Conservation (phyloP, 805 yeast genomes). For the Wickerhamiella brachini region DNA sequence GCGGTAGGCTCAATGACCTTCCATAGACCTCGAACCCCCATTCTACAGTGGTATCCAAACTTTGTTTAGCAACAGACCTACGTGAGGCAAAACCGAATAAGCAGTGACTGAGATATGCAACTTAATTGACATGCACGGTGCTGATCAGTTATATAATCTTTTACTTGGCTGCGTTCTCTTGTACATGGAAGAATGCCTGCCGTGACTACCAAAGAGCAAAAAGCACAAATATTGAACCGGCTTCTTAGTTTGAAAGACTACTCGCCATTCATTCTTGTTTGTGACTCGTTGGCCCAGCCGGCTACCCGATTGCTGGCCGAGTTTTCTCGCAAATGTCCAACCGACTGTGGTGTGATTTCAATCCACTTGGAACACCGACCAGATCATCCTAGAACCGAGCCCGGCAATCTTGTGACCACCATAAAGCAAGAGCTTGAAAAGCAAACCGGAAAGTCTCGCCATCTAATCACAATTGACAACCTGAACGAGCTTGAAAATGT, state of each 20-base stretch:
- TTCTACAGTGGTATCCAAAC: conserved; percentile 19
- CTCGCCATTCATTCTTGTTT: conserved; percentile 56
- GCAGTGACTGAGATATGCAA: not conserved
- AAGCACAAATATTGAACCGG: conserved; percentile 43
- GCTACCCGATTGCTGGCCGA: conserved; percentile 45
- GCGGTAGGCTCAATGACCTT: conserved; percentile 81
- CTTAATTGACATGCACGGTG: not conserved
- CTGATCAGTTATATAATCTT: not conserved
- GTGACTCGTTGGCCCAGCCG: conserved; percentile 62
- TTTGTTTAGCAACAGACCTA: not conserved
- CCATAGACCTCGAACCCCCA: conserved; percentile 98
- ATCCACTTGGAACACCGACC: conserved; percentile 2
- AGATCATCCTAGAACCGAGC: conserved; percentile 1
- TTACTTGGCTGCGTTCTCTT: not conserved
- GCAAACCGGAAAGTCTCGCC: conserved; percentile 9
- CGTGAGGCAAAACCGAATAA: not conserved
- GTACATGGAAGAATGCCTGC: not conserved
- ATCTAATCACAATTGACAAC: conserved; percentile 51
- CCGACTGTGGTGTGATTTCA: conserved; percentile 1
- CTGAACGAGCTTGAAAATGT: conserved; percentile 45
- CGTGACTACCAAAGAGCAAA: conserved; percentile 14
- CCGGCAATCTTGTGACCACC: conserved; percentile 7
- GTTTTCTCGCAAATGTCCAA: conserved; percentile 32
- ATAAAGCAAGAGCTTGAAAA: conserved; percentile 17
- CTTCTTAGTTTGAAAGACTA: conserved; percentile 55